phyloP scores from a whole-genome alignment of 257 asterid genomes.

The Solanum gandarillasii region DNA sequence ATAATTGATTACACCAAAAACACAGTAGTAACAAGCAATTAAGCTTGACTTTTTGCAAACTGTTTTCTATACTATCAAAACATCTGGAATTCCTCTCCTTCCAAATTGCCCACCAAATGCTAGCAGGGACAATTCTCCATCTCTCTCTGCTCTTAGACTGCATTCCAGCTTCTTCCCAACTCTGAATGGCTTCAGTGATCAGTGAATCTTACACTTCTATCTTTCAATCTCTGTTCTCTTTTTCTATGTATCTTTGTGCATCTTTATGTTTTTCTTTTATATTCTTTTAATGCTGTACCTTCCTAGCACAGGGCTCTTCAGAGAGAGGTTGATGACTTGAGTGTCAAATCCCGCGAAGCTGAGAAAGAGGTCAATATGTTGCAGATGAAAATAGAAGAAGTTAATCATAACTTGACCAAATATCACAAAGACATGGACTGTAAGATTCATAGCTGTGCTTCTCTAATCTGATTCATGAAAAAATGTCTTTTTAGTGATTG shows the following conservation, averaged over 20 bases:
- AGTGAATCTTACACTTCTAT: not conserved
- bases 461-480: not conserved
- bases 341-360: slow-evolving; percentile 66
- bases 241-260: not conserved
- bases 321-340: slow-evolving; percentile 68
- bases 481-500: not conserved
- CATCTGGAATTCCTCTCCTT: no score
- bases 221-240: not conserved
- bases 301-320: slow-evolving; percentile 47
- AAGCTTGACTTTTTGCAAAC: no score
- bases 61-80: no score
- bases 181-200: not conserved
- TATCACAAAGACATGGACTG: slow-evolving; percentile 69
- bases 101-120: no score
- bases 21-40: no score
- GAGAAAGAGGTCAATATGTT: slow-evolving; percentile 67
- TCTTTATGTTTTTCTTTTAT: not conserved
- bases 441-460: slow-evolving; percentile 25
- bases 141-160: no score
- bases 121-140: no score
- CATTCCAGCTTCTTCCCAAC: no score
- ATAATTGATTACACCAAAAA: no score
- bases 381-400: slow-evolving; percentile 75
- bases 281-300: slow-evolving; percentile 7
- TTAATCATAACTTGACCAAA: slow-evolving; percentile 56